phyloP scores from a whole-genome alignment of 2,329 filamentous ascomycete species.

The Colletotrichum navitas region DNA sequence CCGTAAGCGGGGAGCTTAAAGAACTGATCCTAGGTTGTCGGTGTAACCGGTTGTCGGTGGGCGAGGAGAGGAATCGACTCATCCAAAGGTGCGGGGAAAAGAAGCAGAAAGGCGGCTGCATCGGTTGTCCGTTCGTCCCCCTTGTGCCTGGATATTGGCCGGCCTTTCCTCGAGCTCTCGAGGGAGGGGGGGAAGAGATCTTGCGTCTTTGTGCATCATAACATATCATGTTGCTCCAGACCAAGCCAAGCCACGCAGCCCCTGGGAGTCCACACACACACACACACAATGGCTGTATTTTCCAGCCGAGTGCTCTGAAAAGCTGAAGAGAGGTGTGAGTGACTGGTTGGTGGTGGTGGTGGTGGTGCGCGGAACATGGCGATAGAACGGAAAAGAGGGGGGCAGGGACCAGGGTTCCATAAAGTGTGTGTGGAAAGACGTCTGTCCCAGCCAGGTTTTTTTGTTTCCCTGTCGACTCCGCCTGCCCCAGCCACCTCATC shows the following conservation, averaged over 20 bases:
- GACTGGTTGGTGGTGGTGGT: not conserved
- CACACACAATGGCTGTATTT: not conserved
- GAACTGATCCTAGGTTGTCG: not conserved
- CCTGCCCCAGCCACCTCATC: slow-evolving; percentile 26
- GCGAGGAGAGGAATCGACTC: not conserved
- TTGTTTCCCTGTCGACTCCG: too few relatives aligned
- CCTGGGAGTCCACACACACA: not conserved
- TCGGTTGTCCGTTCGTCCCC: slow-evolving; percentile 17
- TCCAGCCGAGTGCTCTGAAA: too few relatives aligned
- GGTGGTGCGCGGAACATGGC: not conserved
- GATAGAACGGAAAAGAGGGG: slow-evolving; percentile 19
- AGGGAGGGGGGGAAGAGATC: not conserved
- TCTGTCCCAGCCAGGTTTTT: slow-evolving; percentile 16
- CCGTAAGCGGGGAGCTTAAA: not conserved
- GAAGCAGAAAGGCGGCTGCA: slow-evolving; percentile 19
- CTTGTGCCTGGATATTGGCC: slow-evolving; percentile 33
- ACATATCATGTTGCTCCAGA: not conserved
- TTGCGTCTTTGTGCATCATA: slow-evolving; percentile 19
- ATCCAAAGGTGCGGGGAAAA: slow-evolving; percentile 4
- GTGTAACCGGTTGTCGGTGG: not conserved
- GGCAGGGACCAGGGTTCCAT: slow-evolving; percentile 28
- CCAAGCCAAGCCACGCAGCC: not conserved
- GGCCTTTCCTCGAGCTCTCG: not conserved
- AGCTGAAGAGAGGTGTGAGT: not conserved
- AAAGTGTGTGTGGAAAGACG: not conserved